phyloP scores from a whole-genome alignment of 2,329 filamentous ascomycete species.

The Penicillium glabrum region DNA sequence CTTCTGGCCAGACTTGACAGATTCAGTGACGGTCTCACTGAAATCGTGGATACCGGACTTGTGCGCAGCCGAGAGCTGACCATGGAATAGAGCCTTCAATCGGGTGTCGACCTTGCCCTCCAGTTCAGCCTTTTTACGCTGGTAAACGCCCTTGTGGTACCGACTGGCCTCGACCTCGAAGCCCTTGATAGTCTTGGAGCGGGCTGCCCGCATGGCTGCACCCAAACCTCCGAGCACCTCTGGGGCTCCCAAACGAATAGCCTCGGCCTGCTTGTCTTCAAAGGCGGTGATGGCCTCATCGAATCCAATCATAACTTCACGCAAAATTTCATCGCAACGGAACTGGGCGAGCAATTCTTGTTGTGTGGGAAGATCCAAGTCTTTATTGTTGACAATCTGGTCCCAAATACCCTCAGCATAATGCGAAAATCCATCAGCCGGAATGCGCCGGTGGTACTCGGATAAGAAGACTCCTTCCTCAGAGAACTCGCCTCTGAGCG shows the following conservation, averaged over 20 bases:
- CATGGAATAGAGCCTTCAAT: slow-evolving; percentile 81
- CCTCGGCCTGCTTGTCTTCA: slow-evolving; percentile 80
- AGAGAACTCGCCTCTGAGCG: slow-evolving; percentile 66
- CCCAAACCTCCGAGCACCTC: slow-evolving; percentile 75
- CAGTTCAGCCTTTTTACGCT: slow-evolving; percentile 79
- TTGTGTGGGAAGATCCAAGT: slow-evolving; percentile 92
- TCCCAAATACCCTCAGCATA: slow-evolving; percentile 97
- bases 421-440: slow-evolving; percentile 91
- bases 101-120: slow-evolving; percentile 84
- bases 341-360: slow-evolving; percentile 97
- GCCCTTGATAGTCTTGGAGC: slow-evolving; percentile 71
- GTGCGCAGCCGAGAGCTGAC: slow-evolving; percentile 85
- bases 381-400: slow-evolving; percentile 98
- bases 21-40: slow-evolving; percentile 78
- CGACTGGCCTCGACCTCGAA: slow-evolving; percentile 89
- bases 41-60: slow-evolving; percentile 84
- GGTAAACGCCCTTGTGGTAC: slow-evolving; percentile 95
- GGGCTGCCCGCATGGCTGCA: slow-evolving; percentile 67
- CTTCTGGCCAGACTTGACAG: slow-evolving; percentile 91
- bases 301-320: slow-evolving; percentile 82
- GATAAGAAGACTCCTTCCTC: slow-evolving; percentile 83
- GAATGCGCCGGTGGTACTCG: slow-evolving; percentile 93
- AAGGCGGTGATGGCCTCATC: slow-evolving; percentile 79
- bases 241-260: slow-evolving; percentile 68
- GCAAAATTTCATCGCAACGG: slow-evolving; percentile 92